phyloP scores from a whole-genome alignment of 2,329 filamentous ascomycete species.

The Aspergillus sp. region DNA sequence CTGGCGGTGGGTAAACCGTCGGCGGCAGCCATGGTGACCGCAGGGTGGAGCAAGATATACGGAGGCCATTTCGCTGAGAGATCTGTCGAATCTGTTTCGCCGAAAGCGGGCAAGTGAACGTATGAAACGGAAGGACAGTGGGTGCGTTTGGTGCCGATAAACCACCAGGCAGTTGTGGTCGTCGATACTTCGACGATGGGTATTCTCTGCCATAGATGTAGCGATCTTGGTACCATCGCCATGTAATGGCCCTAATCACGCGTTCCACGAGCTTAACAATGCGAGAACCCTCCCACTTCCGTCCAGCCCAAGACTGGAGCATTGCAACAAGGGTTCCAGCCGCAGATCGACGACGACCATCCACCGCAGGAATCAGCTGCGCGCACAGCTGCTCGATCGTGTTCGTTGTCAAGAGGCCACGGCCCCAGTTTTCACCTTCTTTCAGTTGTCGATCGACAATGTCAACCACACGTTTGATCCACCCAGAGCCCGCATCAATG shows the following conservation, averaged over 20 bases:
- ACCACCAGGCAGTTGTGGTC: constrained; percentile 70
- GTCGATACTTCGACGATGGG: constrained; percentile 60
- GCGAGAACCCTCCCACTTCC: constrained; percentile 85
- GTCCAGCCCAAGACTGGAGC: constrained; percentile 64
- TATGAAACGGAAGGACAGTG: constrained; percentile 95
- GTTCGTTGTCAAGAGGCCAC: constrained; percentile 63
- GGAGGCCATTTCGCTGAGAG: constrained; percentile 88
- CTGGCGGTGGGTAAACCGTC: constrained; percentile 79
- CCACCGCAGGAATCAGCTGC: constrained; percentile 44
- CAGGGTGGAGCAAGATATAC: constrained; percentile 88
- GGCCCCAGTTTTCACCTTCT: constrained; percentile 85
- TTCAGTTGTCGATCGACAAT: constrained; percentile 85
- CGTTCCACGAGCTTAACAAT: constrained; percentile 82
- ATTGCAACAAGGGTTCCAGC: constrained; percentile 35
- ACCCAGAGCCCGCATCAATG: constrained; percentile 66
- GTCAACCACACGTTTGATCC: constrained; percentile 85
- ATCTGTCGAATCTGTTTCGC: constrained; percentile 91
- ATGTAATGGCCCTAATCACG: constrained; percentile 71
- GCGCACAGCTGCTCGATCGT: constrained; percentile 53
- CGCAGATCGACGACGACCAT: constrained; percentile 25
- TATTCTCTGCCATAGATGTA: constrained; percentile 64
- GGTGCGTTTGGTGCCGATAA: constrained; percentile 83
- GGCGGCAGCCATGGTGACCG: constrained; percentile 80
- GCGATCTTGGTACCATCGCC: constrained; percentile 85
- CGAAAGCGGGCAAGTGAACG: constrained; percentile 90